Evolutionary conservation across 1,284 basidiomycete species (phyloP).

Genomic region (Exobasidium cylindrosporum): DNA sequence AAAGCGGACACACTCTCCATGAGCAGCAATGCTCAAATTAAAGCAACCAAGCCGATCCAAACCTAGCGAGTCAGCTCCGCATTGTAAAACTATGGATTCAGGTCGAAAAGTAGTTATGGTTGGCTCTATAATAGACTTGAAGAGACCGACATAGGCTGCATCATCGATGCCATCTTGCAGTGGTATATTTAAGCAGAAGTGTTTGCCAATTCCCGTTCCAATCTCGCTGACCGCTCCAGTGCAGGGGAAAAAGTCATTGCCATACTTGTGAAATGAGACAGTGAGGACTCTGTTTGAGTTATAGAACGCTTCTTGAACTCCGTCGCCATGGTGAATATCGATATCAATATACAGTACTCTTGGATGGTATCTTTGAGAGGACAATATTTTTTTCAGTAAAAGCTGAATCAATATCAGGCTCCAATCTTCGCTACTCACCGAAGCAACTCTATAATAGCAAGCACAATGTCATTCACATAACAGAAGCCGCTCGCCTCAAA

Average conservation of each 20-base stretch:
- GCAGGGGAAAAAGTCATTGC: constrained; percentile 82
- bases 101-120: constrained; percentile 86
- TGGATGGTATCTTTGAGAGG: constrained; percentile 58
- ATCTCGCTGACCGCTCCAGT: constrained; percentile 52
- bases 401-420: constrained; percentile 1
- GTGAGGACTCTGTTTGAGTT: constrained; percentile 96
- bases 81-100: constrained; percentile 88
- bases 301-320: constrained; percentile 98
- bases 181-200: constrained; percentile 94
- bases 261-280: constrained; percentile 98
- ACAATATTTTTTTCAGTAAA: background rate
- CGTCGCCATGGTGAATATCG: constrained; percentile 96
- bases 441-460: constrained; percentile 52
- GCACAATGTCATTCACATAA: constrained; percentile 79
- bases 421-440: constrained; percentile 12
- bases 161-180: constrained; percentile 96
- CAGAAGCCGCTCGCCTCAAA: constrained; percentile 93
- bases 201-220: constrained; percentile 67
- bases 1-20: constrained; percentile 96
- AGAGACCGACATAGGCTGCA: constrained; percentile 88
- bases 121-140: constrained; percentile 94
- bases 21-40: constrained; percentile 97
- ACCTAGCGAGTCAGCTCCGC: constrained; percentile 93
- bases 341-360: constrained; percentile 97
- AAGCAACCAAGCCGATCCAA: constrained; percentile 93